These are phyloP conservation scores for Eutrema heterophyllum DNA, from an alignment of 345 rosid species.

Conservation along the genomic window DNA sequence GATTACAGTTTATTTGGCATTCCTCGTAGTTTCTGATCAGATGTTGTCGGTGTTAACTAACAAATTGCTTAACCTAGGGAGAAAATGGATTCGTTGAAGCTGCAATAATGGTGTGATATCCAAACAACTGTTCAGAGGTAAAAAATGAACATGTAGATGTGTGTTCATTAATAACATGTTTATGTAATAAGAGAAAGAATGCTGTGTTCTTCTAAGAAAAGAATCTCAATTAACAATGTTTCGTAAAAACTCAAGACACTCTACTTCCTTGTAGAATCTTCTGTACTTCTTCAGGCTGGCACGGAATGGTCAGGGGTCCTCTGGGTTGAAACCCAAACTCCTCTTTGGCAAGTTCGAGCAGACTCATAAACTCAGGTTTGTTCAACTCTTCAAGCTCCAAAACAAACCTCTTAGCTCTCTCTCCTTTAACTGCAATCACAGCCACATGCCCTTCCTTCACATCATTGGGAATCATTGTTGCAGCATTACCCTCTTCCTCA, in stretches of 20 bases:
- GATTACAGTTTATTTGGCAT: no score
- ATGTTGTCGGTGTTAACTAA: background rate
- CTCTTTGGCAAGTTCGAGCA: constrained; percentile 48
- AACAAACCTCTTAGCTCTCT: constrained; percentile 43
- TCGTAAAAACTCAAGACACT: constrained; percentile 3
- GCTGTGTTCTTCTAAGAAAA: background rate
- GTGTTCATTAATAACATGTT: background rate
- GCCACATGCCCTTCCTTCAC: constrained; percentile 44
- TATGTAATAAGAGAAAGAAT: background rate
- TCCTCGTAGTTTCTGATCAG: no score
- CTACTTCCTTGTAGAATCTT: constrained; percentile 31
- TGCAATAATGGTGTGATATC: constrained; percentile 60
- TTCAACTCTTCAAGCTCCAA: constrained; percentile 40
- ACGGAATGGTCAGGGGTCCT: constrained; percentile 46
- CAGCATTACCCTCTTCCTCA: constrained; percentile 22
- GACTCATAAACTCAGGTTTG: constrained; percentile 42
- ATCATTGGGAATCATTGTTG: constrained; percentile 25
- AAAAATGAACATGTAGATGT: no score
- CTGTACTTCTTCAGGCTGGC: constrained; percentile 55
- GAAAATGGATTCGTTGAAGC: constrained; percentile 61
- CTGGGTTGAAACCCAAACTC: constrained; percentile 48
- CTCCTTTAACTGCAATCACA: constrained; percentile 48
- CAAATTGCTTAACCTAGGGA: constrained; percentile 40
- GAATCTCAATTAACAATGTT: background rate
- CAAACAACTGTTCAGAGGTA: no score